These are phyloP conservation scores for Carex pumila DNA, from an alignment of 176 grass and related monocot genomes.

Conservation along the genomic window DNA sequence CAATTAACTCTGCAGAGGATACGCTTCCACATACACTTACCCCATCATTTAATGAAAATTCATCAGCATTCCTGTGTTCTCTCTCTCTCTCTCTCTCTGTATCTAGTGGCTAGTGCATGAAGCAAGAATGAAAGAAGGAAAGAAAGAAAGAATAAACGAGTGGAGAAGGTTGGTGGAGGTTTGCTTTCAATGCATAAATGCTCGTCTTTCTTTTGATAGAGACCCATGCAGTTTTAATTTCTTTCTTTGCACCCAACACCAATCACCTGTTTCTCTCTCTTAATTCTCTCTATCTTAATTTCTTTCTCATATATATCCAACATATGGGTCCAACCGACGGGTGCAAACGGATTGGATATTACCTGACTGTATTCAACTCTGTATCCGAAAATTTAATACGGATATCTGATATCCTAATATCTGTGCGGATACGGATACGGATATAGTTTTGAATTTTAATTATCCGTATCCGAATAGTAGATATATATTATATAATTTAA, in stretches of 20 bases:
- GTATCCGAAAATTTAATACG: no score
- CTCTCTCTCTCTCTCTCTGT: background rate
- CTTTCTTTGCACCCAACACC: background rate
- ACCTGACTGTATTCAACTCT: no score
- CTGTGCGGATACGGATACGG: no score
- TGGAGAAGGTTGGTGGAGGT: background rate
- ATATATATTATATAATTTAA: no score
- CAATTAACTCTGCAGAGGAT: no score
- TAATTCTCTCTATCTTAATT: background rate
- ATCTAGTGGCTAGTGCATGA: no score
- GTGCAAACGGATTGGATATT: no score
- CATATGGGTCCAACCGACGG: background rate
- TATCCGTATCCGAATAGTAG: no score
- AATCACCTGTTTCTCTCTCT: no score
- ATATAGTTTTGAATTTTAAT: no score
- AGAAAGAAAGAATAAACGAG: background rate
- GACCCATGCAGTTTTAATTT: background rate
- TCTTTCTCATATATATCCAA: background rate
- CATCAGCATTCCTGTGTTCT: background rate
- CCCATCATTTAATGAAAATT: background rate
- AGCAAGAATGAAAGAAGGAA: no score
- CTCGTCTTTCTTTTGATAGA: background rate
- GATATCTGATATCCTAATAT: no score
- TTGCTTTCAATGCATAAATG: slow-evolving; percentile 8
- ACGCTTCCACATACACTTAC: background rate